Evolutionary conservation across 352 stramenopile species (phyloP), one percentile per base, ranked within the genome.

Genomic region (Phytophthora sp.): DNA sequence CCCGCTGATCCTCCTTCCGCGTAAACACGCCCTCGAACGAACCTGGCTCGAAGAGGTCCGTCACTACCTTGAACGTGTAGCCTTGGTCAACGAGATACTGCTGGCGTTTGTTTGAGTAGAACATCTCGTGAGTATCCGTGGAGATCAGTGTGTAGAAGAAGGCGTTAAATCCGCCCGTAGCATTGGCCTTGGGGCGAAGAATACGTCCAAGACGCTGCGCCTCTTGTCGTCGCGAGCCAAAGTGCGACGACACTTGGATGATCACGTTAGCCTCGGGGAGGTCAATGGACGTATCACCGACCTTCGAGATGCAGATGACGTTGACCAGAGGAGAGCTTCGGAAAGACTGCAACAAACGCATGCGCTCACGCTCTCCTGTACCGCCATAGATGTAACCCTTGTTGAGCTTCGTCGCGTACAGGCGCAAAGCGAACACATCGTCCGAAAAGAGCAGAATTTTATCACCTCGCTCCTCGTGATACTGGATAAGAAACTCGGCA

Each of bases 61-160:
- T 98, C 33, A 99, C 95, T 59, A 99, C 98, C 83, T 99, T 99
- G 81, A 99, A 99, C 20, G 97, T 99, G 77, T 99, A 99, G 49
- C 98, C 98, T 74, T 99, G 98, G 78, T 99, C 98, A 58, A 99
- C 97, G 18, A 99, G 87, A 76, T 99, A 99, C 76, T 99, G 96
- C 75, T 99, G 97, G 3, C 98, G 86, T 74, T 99, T 99, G 55
- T 98, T 97, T 35, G 91, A 98, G 82, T 99, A 99, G 69, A 98
- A 99, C 97, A 99, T 99, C 68, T 99, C 98, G 69, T 98, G 91
- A 45, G 98, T 99, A 76, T 99, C 98, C 8, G 95, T 98, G 52
- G 96, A 99, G 45, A 99, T 98, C 23, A 99, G 84, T 29, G 98
- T 99, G 84, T 99, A 99, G 73, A 99, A 99, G 82, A 99, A 99